phyloP scores from a whole-genome alignment of 2,329 filamentous ascomycete genomes.

The Xylariaceae sp. region DNA sequence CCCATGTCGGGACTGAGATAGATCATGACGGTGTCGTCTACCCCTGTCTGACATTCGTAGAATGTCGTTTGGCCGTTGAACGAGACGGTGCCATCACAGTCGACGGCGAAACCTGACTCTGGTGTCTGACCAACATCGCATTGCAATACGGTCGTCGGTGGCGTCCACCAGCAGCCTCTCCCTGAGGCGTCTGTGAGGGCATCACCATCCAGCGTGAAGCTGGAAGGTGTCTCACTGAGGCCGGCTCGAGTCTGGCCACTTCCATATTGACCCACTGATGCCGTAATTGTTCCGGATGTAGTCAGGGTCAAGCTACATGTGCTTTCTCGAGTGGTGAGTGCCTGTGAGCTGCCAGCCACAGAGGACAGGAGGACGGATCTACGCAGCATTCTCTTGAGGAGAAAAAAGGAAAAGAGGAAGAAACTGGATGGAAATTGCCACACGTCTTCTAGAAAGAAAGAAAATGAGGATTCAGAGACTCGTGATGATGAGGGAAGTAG shows the following conservation, averaged over 20 bases:
- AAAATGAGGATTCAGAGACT: too few relatives aligned
- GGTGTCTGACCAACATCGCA: conserved; percentile 51
- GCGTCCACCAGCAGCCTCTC: conserved; percentile 60
- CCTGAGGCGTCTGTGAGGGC: conserved; percentile 52
- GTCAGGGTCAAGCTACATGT: conserved; percentile 48
- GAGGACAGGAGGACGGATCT: conserved; percentile 14
- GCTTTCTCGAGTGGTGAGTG: conserved; percentile 15
- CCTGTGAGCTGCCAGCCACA: conserved; percentile 15
- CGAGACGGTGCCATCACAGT: conserved; percentile 44
- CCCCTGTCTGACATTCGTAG: conserved; percentile 53
- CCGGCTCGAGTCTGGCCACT: conserved; percentile 55
- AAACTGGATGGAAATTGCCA: background rate
- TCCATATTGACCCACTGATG: conserved; percentile 51
- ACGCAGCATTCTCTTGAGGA: conserved; percentile 11
- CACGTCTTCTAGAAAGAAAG: too few relatives aligned
- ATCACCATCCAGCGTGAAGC: conserved; percentile 48
- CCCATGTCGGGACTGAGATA: conserved; percentile 38
- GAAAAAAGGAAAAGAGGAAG: background rate
- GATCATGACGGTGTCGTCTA: conserved; percentile 49
- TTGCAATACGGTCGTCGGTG: conserved; percentile 53
- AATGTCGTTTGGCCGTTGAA: conserved; percentile 50
- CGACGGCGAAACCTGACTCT: conserved; percentile 50
- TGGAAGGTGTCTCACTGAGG: conserved; percentile 37
- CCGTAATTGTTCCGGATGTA: conserved; percentile 42
- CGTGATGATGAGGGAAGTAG: too few relatives aligned